Base-by-base conservation (phyloP, 495 filamentous ascomycete species). In the Aspergillus affinis region DNA sequence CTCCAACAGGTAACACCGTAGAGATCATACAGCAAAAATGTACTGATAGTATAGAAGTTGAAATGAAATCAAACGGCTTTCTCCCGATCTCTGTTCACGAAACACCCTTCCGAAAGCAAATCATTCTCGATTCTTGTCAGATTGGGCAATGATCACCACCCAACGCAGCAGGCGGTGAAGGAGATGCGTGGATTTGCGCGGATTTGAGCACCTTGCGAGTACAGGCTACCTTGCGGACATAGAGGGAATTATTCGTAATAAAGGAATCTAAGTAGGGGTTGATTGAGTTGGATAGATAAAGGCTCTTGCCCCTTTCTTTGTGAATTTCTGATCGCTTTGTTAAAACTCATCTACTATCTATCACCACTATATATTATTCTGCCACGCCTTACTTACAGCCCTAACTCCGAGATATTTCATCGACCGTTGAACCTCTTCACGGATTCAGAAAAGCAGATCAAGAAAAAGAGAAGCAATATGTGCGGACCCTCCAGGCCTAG, bases 401-500 rank as follows among this genome's bases (percentile, higher is more conserved):
- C 50, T 52, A 52, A 17, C 19, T 52, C 20, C 50, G 45, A 5
- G 4, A n/a, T 6, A 48, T 19, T 17, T 27, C 15, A 53, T 19
- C 32, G 2, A 36, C 29, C n/a, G n/a, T 30, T 30, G 29, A 30
- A 36, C 19, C n/a, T 19, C 12, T 9, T 7, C n/a, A 6, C 17
- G n/a, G n/a, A 53, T 18, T 6, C 3, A 53, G 15, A 30, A 18
- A 53, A 53, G 17, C 12, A 55, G n/a, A n/a, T n/a, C n/a, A n/a
- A n/a, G n/a, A n/a, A n/a, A n/a, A n/a, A n/a, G n/a, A n/a, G n/a
- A n/a, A n/a, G n/a, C n/a, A 51, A 15, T 19, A 66, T 61, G 57
- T 54, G 66, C 62, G 47, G 64, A 51, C 50, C 46, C 4, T 6
- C 53, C 46, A 21, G 69, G n/a, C 41, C 66, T 57, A 52, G 36